Percentiles rank a stretch among this genome's conserved stretches.
Evolutionary conservation across 305 asterid species (phyloP).

Genomic region (Euphrasia arctica): DNA sequence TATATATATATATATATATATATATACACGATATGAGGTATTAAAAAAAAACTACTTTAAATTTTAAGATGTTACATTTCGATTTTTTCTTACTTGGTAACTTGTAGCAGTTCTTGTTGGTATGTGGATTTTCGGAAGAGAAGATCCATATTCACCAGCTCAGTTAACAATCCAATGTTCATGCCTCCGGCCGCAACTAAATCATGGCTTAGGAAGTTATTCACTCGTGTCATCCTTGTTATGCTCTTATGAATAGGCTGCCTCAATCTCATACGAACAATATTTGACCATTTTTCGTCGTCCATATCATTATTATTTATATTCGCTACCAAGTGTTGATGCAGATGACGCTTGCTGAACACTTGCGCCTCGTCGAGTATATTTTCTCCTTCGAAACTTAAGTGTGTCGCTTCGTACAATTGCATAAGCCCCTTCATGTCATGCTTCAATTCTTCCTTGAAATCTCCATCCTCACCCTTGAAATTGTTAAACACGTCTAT

Average conservation of each 20-base stretch:
- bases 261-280: slow-evolving; percentile 8
- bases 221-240: not conserved
- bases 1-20: too few relatives aligned
- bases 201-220: not conserved
- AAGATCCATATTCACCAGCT: slow-evolving; percentile 11
- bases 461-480: slow-evolving; percentile 33
- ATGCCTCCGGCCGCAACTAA: not conserved
- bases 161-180: not conserved
- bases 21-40: too few relatives aligned
- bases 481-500: slow-evolving; percentile 38
- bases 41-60: too few relatives aligned
- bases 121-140: not conserved
- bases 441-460: slow-evolving; percentile 20
- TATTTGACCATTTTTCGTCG: not conserved
- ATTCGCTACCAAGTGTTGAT: not conserved
- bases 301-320: not conserved
- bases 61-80: too few relatives aligned
- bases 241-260: slow-evolving; percentile 26
- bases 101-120: slow-evolving; percentile 17
- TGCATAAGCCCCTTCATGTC: slow-evolving; percentile 32
- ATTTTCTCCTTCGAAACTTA: slow-evolving; percentile 42
- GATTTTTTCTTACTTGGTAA: slow-evolving; percentile 17
- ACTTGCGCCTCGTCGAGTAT: slow-evolving; percentile 36
- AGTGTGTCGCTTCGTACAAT: slow-evolving; percentile 50
- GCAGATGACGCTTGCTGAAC: slow-evolving; percentile 28